Percentiles rank a stretch among this genome's conserved stretches.
Conservation (phyloP, 106 monocot species). For the Xerophyta viscosa region DNA sequence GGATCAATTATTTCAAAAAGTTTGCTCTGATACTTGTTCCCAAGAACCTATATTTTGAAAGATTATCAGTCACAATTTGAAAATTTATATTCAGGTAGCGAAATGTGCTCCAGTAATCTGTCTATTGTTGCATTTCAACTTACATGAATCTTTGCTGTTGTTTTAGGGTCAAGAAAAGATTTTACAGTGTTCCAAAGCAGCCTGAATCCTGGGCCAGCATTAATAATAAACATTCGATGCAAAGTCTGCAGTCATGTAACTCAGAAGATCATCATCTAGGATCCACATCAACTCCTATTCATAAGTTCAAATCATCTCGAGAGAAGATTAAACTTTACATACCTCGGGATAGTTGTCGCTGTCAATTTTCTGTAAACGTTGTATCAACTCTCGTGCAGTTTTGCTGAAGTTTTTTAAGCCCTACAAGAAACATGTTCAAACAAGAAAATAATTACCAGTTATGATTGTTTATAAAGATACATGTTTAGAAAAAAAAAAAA, state of each 20-base stretch:
- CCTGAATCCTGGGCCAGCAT: conserved; percentile 61
- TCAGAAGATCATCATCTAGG: too few species aligned
- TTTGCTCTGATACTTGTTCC: conserved; percentile 50
- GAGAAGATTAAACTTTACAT: too few species aligned
- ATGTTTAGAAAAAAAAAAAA: too few species aligned
- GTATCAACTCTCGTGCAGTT: conserved; percentile 48
- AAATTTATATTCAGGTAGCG: too few species aligned
- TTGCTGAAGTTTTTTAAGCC: conserved; percentile 62
- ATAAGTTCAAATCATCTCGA: too few species aligned
- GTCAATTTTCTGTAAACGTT: conserved; percentile 55
- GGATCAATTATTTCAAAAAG: conserved; percentile 59
- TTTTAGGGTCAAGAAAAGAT: conserved; percentile 63
- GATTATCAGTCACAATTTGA: too few species aligned
- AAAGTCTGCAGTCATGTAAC: conserved; percentile 58
- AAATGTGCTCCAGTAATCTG: too few species aligned
- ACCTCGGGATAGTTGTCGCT: conserved; percentile 68
- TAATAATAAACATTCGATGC: conserved; percentile 53
- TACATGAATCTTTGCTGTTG: conserved; percentile 62
- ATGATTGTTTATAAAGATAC: too few species aligned
- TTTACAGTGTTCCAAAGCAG: conserved; percentile 53
- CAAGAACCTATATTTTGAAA: conserved; percentile 41
- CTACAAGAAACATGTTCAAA: conserved; percentile 9
- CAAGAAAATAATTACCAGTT: neutral
- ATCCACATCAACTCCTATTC: too few species aligned
- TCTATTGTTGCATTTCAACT: too few species aligned